Conservation (phyloP, 2,329 filamentous ascomycete genomes). For the Parastagonospora nodorum region DNA sequence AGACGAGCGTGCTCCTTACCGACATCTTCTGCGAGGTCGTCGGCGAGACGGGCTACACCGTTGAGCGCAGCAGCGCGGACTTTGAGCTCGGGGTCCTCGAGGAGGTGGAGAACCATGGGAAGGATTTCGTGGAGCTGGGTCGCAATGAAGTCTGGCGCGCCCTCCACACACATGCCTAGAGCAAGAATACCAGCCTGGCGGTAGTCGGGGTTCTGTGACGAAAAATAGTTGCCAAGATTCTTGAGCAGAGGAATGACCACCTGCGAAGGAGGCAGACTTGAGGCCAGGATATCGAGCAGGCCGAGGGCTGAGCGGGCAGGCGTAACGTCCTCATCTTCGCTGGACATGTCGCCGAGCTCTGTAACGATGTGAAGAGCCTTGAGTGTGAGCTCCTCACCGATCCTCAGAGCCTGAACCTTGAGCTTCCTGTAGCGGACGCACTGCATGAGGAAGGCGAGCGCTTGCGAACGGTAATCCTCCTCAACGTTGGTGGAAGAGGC, state of each 20-base stretch:
- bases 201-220: constrained; percentile 73
- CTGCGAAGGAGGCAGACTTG: constrained; percentile 87
- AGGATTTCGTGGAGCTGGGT: constrained; percentile 88
- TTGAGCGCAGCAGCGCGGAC: constrained; percentile 89
- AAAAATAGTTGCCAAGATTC: constrained; percentile 80
- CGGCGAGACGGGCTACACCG: constrained; percentile 85
- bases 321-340: constrained; percentile 81
- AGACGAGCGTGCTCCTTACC: constrained; percentile 82
- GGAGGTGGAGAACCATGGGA: constrained; percentile 79
- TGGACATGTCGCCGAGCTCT: constrained; percentile 76
- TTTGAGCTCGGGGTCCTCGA: constrained; percentile 80
- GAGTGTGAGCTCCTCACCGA: constrained; percentile 84
- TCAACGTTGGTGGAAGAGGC: constrained; percentile 76
- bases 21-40: constrained; percentile 91
- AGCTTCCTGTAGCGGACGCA: constrained; percentile 89
- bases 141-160: constrained; percentile 94
- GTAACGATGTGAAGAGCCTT: constrained; percentile 89
- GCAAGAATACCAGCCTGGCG: constrained; percentile 90
- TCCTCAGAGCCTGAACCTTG: constrained; percentile 88
- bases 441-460: constrained; percentile 92
- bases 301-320: constrained; percentile 84
- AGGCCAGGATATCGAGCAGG: constrained; percentile 86
- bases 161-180: constrained; percentile 92
- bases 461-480: constrained; percentile 86
- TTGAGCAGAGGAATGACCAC: constrained; percentile 92